Conservation (phyloP, 441 rosid genomes). For the Erodium texanum region DNA sequence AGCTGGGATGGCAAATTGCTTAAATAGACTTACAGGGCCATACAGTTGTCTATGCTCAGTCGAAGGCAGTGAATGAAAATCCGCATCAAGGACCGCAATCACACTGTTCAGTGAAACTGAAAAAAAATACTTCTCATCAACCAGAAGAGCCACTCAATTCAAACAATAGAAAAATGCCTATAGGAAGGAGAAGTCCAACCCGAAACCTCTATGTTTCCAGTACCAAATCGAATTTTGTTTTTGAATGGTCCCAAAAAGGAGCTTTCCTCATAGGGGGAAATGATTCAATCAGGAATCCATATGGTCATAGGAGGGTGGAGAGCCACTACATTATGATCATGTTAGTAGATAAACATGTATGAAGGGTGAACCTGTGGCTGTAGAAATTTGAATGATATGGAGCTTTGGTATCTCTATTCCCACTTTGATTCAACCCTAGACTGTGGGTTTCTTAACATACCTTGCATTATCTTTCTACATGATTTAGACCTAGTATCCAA, state of each 20-base stretch:
- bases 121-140: constrained; percentile 24
- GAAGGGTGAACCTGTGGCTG: not conserved
- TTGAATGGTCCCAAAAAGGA: not conserved
- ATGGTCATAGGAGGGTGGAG: not conserved
- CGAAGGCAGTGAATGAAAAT: constrained; percentile 97
- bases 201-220: not conserved
- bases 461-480: not conserved
- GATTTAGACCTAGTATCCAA: not conserved
- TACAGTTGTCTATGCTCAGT: constrained; percentile 87
- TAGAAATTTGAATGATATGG: not conserved
- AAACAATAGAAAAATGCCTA: constrained; percentile 1
- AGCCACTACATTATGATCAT: not conserved
- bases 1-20: constrained; percentile 16
- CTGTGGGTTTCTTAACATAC: not conserved
- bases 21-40: constrained; percentile 85
- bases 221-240: no score
- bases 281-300: not conserved
- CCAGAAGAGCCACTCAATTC: not conserved
- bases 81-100: constrained; percentile 98
- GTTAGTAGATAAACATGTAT: not conserved
- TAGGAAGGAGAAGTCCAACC: not conserved
- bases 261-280: not conserved
- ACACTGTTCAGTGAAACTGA: constrained; percentile 93
- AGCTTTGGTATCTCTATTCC: not conserved
- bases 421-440: not conserved